Base-by-base conservation (phyloP, 805 yeast species). In the Pachysolen tannophilus region DNA sequence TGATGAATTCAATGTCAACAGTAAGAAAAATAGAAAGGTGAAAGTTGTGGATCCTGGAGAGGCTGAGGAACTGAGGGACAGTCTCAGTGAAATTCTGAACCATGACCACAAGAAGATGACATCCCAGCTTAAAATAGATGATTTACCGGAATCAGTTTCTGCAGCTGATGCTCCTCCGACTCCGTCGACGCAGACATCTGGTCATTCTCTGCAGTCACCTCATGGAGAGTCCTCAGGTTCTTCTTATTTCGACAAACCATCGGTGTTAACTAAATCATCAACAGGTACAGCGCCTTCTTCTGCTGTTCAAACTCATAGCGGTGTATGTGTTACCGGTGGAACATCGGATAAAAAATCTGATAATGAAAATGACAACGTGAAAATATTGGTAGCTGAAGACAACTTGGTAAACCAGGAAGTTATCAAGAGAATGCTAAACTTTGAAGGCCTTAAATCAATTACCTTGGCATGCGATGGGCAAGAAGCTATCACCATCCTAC, bases 381-480 rank as follows among this genome's bases (percentile, higher is more conserved):
- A 23, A 23, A 77, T 92, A 16, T 63, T 92, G 31, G 90, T 92
- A 11, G 97, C 96, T 0, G 98, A 92, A 52, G 98, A 92, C 50
- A 92, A 92, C 50, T 63, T 70, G 44, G 97, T 92, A 8, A 92
- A 92, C 53, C 97, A 90, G 55, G 95, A 88, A 58, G 97, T 92
- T 15, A 83, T 90, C 51, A 76, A 72, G 47, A 63, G 97, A 35
- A 88, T 92, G 96, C 63, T 92, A 41, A 72, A 69, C 34, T 61
- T 92, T 15, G 97, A 92, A 59, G 95, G 95, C 0, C 71, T 83
- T 40, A 59, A 56, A 2, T 72, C 78, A 43, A 69, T 92, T 29
- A 74, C 76, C 3, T 61, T 90, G 51, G 97, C 96, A 0, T 76
- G 82, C 44, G 95, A 92, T 57, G 98, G 98, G 14, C 75, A 75